phyloP scores from a whole-genome alignment of 169 alveolate genomes.

The Theileria parva region DNA sequence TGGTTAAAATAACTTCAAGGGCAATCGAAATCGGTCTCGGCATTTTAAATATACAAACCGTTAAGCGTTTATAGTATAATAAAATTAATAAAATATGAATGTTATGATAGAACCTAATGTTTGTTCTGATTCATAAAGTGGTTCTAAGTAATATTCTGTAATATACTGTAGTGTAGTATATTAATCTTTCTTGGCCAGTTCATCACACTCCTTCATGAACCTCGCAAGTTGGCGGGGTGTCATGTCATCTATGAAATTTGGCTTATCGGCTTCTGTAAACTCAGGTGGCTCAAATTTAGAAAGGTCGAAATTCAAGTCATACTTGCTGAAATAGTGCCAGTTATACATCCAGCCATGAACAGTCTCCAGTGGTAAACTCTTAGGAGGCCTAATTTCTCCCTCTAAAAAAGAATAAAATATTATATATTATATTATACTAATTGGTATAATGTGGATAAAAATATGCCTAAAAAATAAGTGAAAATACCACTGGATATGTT shows the following conservation, averaged over 20 bases:
- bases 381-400: constrained; percentile 31
- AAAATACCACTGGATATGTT: constrained; percentile 22
- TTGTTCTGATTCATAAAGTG: too few relatives aligned
- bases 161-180: not conserved
- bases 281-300: constrained; percentile 25
- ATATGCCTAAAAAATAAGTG: not conserved
- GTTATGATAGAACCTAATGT: too few relatives aligned
- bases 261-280: not conserved
- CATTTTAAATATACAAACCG: constrained; percentile 42
- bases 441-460: not conserved
- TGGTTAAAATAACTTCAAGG: constrained; percentile 26
- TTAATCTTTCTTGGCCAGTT: not conserved
- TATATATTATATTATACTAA: too few relatives aligned
- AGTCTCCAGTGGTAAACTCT: constrained; percentile 32
- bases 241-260: constrained; percentile 24
- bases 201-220: constrained; percentile 27
- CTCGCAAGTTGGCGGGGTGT: constrained; percentile 17
- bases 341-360: constrained; percentile 72
- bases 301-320: constrained; percentile 45
- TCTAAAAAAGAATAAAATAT: constrained; percentile 9
- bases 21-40: constrained; percentile 31
- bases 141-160: not conserved
- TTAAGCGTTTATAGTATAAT: constrained; percentile 20
- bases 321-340: constrained; percentile 60
- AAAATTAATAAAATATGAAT: too few relatives aligned